Conservation (phyloP, 805 yeast species). For the Candida piceae region DNA sequence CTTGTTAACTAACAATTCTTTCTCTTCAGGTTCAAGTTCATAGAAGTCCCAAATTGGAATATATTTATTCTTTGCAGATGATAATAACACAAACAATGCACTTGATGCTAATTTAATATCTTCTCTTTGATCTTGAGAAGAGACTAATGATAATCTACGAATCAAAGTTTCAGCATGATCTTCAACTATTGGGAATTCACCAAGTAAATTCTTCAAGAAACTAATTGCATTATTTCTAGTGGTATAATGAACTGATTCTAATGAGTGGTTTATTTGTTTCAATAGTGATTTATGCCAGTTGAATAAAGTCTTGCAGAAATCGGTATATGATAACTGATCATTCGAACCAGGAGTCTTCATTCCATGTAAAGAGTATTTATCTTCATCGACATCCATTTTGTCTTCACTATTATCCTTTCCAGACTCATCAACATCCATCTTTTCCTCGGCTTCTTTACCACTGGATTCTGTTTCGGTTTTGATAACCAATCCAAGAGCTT, state of each 20-base stretch:
- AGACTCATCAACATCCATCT: constrained; percentile 2
- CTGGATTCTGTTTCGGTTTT: background rate
- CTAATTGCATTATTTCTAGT: constrained; percentile 76
- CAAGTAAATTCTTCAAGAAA: constrained; percentile 56
- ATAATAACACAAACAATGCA: constrained; percentile 64
- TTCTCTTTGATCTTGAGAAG: constrained; percentile 57
- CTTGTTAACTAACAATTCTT: constrained; percentile 23
- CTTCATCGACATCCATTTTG: constrained; percentile 4
- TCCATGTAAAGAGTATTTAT: constrained; percentile 7
- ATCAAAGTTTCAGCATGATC: constrained; percentile 56
- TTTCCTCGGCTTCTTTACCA: constrained; percentile 8
- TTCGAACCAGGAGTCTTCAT: constrained; percentile 18
- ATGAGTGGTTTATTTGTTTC: constrained; percentile 36
- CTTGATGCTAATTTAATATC: constrained; percentile 75
- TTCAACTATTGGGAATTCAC: constrained; percentile 62
- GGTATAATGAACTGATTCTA: constrained; percentile 59
- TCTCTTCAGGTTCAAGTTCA: constrained; percentile 41
- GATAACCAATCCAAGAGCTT: constrained; percentile 20
- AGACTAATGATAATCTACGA: constrained; percentile 42
- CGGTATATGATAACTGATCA: constrained; percentile 26
- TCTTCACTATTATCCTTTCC: constrained; percentile 3
- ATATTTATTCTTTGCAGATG: constrained; percentile 48
- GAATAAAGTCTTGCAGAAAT: constrained; percentile 38
- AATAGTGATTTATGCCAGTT: constrained; percentile 53
- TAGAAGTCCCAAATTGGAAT: constrained; percentile 54